A percentile compares a stretch with the other conserved stretches of the same genome.
These are phyloP conservation scores for Lasiosphaeria ovina DNA, from an alignment of 495 filamentous ascomycete species.

Conservation along the genomic window DNA sequence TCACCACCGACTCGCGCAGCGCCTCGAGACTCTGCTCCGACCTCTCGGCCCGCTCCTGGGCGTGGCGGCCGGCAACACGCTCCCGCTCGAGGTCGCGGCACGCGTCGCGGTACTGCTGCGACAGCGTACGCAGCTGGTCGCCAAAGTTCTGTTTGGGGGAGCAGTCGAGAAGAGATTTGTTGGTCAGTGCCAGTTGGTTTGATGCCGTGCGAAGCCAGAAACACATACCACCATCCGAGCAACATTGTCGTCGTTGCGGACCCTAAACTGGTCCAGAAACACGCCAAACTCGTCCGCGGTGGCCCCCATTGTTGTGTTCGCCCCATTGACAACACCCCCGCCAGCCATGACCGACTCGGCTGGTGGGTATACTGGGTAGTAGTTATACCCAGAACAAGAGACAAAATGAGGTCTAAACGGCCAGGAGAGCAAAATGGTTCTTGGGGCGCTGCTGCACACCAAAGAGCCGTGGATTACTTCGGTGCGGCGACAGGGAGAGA, in stretches of 20 bases:
- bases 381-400: too few species aligned
- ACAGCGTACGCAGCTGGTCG: conserved; percentile 10
- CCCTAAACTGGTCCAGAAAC: conserved; percentile 6
- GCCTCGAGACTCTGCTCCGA: conserved; percentile 4
- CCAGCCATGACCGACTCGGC: too few species aligned
- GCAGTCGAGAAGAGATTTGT: not conserved
- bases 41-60: conserved; percentile 17
- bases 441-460: too few species aligned
- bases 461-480: too few species aligned
- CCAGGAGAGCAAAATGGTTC: too few species aligned
- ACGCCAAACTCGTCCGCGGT: conserved; percentile 1
- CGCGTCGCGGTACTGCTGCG: conserved; percentile 11
- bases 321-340: not conserved
- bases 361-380: too few species aligned
- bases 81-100: conserved; percentile 24
- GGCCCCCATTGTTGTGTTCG: not conserved
- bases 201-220: not conserved
- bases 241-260: conserved; percentile 7
- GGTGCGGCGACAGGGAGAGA: too few species aligned
- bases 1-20: not conserved
- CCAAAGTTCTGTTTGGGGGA: not conserved
- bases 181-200: too few species aligned
- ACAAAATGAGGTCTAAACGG: too few species aligned
- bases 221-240: conserved; percentile 13
- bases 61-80: conserved; percentile 17